These are phyloP conservation scores for Monosporascus sp. DNA, from an alignment of 2,329 filamentous ascomycete species.

Conservation along the genomic window DNA sequence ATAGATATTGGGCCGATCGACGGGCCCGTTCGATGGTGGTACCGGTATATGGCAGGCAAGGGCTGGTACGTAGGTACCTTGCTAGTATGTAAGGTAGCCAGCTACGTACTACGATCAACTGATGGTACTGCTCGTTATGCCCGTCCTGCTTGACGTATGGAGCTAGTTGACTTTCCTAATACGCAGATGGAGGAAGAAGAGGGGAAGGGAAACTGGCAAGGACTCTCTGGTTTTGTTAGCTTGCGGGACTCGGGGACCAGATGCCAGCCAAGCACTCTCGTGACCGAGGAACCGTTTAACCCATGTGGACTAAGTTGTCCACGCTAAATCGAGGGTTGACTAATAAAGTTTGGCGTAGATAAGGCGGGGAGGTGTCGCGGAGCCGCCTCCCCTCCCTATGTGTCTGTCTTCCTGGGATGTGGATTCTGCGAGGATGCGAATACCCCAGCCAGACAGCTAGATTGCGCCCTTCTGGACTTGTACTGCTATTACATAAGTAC, in stretches of 20 bases:
- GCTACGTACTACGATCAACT: not conserved
- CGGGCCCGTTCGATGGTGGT: too few species aligned
- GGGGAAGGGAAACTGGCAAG: not conserved
- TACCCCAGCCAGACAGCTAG: too few species aligned
- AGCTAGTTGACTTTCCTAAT: not conserved
- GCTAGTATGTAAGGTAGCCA: not conserved
- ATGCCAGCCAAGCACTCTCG: too few species aligned
- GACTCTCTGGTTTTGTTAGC: conserved; percentile 9
- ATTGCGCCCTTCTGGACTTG: not conserved
- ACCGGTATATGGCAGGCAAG: too few species aligned
- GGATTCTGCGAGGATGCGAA: too few species aligned
- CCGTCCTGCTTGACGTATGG: too few species aligned
- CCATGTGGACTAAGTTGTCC: not conserved
- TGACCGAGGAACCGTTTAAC: too few species aligned
- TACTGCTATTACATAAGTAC: not conserved
- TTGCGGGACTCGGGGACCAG: conserved; percentile 5
- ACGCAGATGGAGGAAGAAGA: not conserved
- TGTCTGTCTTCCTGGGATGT: not conserved
- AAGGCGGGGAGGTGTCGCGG: not conserved
- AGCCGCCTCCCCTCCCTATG: not conserved
- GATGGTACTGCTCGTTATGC: too few species aligned
- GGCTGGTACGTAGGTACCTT: too few species aligned
- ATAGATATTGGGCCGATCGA: too few species aligned
- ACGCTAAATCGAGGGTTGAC: not conserved
- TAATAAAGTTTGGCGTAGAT: not conserved